Percentiles rank a stretch among this genome's conserved stretches.
phyloP scores from a whole-genome alignment of 108 stramenopile species.

The Discostella pseudostelligera region DNA sequence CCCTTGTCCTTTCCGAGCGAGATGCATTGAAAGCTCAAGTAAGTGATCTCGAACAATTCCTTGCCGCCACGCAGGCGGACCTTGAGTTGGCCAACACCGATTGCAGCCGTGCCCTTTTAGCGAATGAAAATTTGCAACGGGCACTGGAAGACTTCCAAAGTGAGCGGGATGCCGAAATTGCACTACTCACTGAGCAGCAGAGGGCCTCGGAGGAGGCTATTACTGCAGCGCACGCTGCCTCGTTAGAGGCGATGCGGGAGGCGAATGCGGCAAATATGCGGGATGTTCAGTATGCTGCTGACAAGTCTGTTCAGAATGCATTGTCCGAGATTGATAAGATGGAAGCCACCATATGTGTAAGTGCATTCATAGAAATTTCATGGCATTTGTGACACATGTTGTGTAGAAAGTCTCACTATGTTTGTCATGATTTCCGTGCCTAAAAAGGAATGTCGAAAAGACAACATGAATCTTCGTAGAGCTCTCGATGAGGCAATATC shows the following conservation, averaged over 20 bases:
- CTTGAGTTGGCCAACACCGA: slow-evolving; percentile 77
- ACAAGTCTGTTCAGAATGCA: slow-evolving; percentile 56
- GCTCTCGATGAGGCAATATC: slow-evolving; percentile 88
- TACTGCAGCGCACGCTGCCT: slow-evolving; percentile 66
- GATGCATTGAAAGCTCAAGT: slow-evolving; percentile 62
- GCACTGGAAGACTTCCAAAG: slow-evolving; percentile 85
- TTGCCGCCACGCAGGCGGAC: slow-evolving; percentile 73
- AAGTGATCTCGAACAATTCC: slow-evolving; percentile 69
- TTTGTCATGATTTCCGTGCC: not conserved
- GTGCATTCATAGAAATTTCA: not conserved
- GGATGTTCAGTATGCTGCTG: slow-evolving; percentile 59
- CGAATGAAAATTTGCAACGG: slow-evolving; percentile 71
- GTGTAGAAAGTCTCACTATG: not conserved
- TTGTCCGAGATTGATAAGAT: slow-evolving; percentile 62
- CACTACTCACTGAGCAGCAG: slow-evolving; percentile 69
- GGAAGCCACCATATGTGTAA: slow-evolving; percentile 46
- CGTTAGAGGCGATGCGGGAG: slow-evolving; percentile 59
- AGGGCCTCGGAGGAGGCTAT: slow-evolving; percentile 61
- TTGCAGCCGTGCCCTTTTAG: slow-evolving; percentile 59
- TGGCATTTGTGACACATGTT: not conserved
- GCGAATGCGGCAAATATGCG: slow-evolving; percentile 60
- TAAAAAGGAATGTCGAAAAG: slow-evolving; percentile 50
- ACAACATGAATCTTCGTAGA: slow-evolving; percentile 72
- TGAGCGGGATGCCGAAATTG: slow-evolving; percentile 83
- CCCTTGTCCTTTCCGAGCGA: slow-evolving; percentile 58